phyloP scores from a whole-genome alignment of 176 grass and related monocot species.

The Cymbopogon citratus region DNA sequence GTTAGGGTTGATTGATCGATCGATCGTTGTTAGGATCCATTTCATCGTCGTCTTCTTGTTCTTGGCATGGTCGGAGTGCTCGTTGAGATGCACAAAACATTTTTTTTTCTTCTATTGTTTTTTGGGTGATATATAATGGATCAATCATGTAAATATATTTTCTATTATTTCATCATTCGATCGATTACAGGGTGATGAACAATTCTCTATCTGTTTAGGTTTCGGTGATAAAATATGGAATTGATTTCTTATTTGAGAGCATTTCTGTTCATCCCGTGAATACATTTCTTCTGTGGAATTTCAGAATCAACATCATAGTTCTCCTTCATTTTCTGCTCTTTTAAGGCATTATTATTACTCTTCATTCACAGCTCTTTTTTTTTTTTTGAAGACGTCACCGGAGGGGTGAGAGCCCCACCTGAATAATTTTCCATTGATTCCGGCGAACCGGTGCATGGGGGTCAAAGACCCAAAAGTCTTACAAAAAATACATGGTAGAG shows the following conservation, averaged over 20 bases:
- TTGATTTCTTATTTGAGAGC: not conserved
- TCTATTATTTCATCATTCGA: not conserved
- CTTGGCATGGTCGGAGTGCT: not conserved
- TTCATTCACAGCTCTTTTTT: too few relatives aligned
- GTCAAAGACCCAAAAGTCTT: too few relatives aligned
- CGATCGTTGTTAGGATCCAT: not conserved
- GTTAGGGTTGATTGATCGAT: not conserved
- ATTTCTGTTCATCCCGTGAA: too few relatives aligned
- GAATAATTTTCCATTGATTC: too few relatives aligned
- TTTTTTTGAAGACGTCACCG: too few relatives aligned
- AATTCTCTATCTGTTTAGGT: not conserved
- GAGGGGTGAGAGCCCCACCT: too few relatives aligned
- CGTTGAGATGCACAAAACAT: not conserved
- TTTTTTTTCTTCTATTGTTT: not conserved
- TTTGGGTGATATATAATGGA: not conserved
- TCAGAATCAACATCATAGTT: too few relatives aligned
- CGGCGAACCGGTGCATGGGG: too few relatives aligned
- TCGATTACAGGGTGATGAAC: not conserved
- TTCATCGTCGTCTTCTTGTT: not conserved
- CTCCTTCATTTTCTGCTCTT: too few relatives aligned
- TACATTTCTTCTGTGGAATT: too few relatives aligned
- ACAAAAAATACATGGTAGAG: too few relatives aligned
- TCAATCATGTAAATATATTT: constrained; percentile 21
- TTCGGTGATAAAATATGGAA: not conserved
- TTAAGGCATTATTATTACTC: too few relatives aligned